These are phyloP conservation scores for Yamagishiella unicocca DNA, from an alignment of 139 green algal genomes.

Conservation along the genomic window DNA sequence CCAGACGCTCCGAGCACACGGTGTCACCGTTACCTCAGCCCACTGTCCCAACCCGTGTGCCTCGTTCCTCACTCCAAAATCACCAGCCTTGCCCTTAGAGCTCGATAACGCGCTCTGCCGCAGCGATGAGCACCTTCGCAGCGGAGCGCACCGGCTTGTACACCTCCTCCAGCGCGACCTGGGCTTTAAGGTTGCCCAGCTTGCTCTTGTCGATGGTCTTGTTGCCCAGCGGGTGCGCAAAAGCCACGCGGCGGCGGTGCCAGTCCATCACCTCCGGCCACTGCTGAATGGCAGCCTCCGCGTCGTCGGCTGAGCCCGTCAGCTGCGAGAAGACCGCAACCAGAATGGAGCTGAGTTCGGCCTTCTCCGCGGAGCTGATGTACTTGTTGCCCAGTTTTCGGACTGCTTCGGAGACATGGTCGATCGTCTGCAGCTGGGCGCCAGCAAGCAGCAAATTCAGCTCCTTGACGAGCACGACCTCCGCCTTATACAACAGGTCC, in stretches of 20 bases:
- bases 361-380: background rate
- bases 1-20: too few species aligned
- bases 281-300: constrained; percentile 1
- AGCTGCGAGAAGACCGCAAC: background rate
- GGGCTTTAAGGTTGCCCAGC: background rate
- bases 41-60: too few species aligned
- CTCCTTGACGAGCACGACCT: background rate
- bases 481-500: background rate
- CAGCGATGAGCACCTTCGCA: background rate
- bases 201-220: background rate
- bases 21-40: too few species aligned
- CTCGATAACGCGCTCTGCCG: too few species aligned
- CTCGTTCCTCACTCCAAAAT: too few species aligned
- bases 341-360: background rate
- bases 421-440: background rate
- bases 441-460: background rate
- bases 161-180: background rate
- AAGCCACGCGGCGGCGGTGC: constrained; percentile 2
- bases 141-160: background rate
- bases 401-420: background rate
- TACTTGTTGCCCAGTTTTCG: background rate
- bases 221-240: constrained; percentile 11
- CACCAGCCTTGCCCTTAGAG: too few species aligned
- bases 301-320: background rate
- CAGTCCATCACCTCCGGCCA: constrained; percentile 10